A percentile compares a stretch with the other conserved stretches of the same genome.
These are phyloP conservation scores for Pichia paraexigua DNA, from an alignment of 805 yeast genomes.

Conservation along the genomic window DNA sequence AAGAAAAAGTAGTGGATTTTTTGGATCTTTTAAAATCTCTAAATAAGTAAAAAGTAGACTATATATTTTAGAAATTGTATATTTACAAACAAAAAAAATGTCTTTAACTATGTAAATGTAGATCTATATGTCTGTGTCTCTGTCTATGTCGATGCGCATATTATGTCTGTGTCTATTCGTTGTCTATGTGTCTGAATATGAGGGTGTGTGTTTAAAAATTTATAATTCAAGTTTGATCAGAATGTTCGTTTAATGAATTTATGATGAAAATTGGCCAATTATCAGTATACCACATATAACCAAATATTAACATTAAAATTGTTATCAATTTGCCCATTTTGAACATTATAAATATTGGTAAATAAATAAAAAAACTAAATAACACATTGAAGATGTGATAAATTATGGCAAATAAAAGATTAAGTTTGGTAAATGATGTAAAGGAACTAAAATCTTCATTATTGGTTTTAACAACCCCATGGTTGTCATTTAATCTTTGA, in stretches of 20 bases:
- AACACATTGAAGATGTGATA: constrained; percentile 7
- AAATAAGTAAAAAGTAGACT: background rate
- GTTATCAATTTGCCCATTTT: constrained; percentile 2
- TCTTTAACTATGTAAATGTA: too few relatives aligned
- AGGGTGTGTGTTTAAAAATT: background rate
- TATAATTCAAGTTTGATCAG: background rate
- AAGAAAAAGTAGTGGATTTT: background rate
- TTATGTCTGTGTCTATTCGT: too few relatives aligned
- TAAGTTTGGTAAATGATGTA: background rate
- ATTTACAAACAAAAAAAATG: too few relatives aligned
- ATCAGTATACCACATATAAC: constrained; percentile 1
- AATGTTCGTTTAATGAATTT: background rate
- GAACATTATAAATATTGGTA: constrained; percentile 6
- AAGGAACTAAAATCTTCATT: background rate
- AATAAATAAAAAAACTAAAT: constrained; percentile 8
- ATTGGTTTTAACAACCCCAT: background rate
- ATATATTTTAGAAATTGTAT: too few relatives aligned
- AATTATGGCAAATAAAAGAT: constrained; percentile 6
- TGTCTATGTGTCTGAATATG: too few relatives aligned
- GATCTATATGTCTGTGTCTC: background rate
- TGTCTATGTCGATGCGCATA: background rate
- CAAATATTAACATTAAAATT: background rate
- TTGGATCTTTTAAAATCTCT: background rate
- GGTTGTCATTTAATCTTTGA: background rate
- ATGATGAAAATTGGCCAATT: background rate